Conservation (phyloP, 1,284 basidiomycete genomes). For the Trichosporon coremiiforme region DNA sequence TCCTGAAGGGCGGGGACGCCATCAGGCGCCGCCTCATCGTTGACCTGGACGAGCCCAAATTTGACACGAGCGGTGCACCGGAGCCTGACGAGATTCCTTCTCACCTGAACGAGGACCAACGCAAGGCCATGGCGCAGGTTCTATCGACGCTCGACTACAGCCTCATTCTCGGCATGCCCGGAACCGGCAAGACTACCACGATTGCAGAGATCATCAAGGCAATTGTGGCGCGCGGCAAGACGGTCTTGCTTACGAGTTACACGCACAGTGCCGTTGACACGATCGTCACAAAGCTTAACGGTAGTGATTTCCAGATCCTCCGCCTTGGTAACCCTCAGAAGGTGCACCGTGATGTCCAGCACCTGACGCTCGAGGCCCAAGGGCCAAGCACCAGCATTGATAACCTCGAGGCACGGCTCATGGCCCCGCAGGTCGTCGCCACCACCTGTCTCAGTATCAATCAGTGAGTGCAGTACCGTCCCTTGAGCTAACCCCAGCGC, state of each 20-base stretch:
- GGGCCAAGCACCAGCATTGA: constrained; percentile 66
- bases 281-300: constrained; percentile 78
- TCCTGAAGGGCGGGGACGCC: constrained; percentile 68
- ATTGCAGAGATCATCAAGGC: constrained; percentile 83
- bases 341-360: constrained; percentile 75
- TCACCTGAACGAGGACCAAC: constrained; percentile 74
- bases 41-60: constrained; percentile 72
- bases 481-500: constrained; percentile 62
- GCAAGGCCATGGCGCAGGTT: constrained; percentile 70
- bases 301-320: constrained; percentile 71
- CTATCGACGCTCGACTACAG: constrained; percentile 85
- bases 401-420: constrained; percentile 75
- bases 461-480: constrained; percentile 65
- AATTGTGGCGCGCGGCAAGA: constrained; percentile 78
- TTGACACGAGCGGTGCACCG: constrained; percentile 57
- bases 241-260: constrained; percentile 84
- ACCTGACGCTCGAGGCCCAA: constrained; percentile 67
- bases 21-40: constrained; percentile 73
- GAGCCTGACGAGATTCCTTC: constrained; percentile 37
- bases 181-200: constrained; percentile 96
- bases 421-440: constrained; percentile 88
- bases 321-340: constrained; percentile 90
- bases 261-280: constrained; percentile 98
- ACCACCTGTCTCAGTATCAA: constrained; percentile 92
- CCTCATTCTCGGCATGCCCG: constrained; percentile 93